Conservation (phyloP, 2,329 filamentous ascomycete species). For the Epichloe gansuensis region DNA sequence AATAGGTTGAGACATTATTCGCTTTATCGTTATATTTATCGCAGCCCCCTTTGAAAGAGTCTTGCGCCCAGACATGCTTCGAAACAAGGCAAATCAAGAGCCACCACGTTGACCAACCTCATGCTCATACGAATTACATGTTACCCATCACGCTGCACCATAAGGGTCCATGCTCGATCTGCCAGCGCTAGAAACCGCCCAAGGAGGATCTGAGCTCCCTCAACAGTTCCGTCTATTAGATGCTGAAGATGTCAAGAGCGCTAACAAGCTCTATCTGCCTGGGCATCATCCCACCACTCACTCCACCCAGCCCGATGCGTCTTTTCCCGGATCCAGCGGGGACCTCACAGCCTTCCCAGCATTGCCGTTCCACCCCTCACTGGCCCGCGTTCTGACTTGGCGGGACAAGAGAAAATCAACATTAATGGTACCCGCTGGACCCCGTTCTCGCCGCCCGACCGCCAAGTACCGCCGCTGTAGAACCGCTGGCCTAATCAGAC, state of each 20-base stretch:
- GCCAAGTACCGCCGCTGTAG: constrained; percentile 4
- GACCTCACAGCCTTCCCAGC: neutral
- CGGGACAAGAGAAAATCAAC: constrained; percentile 1
- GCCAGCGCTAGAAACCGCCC: neutral
- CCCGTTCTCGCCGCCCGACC: constrained; percentile 3
- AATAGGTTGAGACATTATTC: neutral
- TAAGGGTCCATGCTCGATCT: neutral
- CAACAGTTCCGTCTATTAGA: neutral
- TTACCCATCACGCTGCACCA: neutral
- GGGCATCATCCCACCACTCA: neutral
- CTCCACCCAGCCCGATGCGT: constrained; percentile 10
- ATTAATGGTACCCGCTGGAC: neutral
- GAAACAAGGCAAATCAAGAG: neutral
- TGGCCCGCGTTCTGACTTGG: constrained; percentile 1
- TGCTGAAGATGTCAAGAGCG: neutral
- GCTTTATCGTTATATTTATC: neutral
- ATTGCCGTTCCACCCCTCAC: neutral
- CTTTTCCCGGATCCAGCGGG: constrained; percentile 17
- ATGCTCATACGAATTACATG: neutral
- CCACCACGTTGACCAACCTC: neutral
- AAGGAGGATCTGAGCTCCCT: neutral
- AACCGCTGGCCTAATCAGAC: neutral
- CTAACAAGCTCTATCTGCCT: neutral
- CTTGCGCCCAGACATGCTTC: too few relatives aligned
- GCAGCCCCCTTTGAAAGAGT: neutral